Percentiles rank a stretch among this genome's conserved stretches.
Evolutionary conservation across 1,139 yeast genomes (phyloP).

Genomic region (Sugiyamaella xylanicola): DNA sequence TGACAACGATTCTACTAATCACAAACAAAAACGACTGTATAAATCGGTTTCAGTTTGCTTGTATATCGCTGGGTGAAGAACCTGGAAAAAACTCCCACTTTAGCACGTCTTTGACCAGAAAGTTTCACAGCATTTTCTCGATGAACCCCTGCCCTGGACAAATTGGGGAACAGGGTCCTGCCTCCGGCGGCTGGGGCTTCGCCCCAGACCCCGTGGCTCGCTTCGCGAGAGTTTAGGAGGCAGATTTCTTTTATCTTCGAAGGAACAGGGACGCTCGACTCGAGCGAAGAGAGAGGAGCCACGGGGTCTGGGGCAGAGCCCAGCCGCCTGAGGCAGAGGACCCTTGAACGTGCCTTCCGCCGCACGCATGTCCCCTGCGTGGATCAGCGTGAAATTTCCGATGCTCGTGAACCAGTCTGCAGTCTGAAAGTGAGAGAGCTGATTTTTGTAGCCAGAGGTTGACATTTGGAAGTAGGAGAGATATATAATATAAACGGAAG

Average conservation of each 20-base stretch:
- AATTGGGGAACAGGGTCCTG: neutral
- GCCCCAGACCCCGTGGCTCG: neutral
- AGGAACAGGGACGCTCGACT: too few relatives aligned
- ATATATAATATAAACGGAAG: too few relatives aligned
- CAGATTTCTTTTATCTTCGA: too few relatives aligned
- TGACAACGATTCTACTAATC: too few relatives aligned
- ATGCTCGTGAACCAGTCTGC: neutral
- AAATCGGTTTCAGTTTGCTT: too few relatives aligned
- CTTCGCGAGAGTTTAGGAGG: neutral
- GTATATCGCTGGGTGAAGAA: too few relatives aligned
- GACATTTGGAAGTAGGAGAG: too few relatives aligned
- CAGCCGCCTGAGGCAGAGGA: neutral
- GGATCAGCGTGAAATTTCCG: slow-evolving; percentile 8
- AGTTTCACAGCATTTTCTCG: neutral
- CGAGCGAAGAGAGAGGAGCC: neutral
- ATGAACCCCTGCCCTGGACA: slow-evolving; percentile 2
- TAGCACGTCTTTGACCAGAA: neutral
- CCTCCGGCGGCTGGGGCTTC: neutral
- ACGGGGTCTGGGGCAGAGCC: neutral
- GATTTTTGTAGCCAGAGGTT: too few relatives aligned
- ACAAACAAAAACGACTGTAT: too few relatives aligned
- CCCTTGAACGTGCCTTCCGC: neutral
- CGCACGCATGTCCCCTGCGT: neutral
- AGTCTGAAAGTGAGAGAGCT: neutral
- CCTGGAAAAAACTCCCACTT: neutral